phyloP scores from a whole-genome alignment of 2,329 filamentous ascomycete genomes.

The Ceratocystis papillata region DNA sequence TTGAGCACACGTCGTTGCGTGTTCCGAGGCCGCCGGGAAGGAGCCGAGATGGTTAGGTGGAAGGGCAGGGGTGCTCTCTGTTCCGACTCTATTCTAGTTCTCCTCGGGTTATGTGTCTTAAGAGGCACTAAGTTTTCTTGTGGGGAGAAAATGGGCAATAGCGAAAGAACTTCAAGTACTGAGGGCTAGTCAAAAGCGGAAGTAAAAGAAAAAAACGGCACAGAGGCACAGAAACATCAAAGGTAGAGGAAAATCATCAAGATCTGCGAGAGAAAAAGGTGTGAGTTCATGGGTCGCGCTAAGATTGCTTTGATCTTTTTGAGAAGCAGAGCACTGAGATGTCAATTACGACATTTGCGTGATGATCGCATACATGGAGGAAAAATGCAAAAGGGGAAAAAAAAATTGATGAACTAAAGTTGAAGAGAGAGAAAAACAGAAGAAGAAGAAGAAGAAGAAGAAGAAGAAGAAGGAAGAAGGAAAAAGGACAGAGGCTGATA shows the following conservation, averaged over 20 bases:
- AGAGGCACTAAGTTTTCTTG: background rate
- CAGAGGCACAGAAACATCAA: background rate
- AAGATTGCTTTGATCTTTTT: background rate
- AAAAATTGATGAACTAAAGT: background rate
- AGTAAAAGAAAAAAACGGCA: background rate
- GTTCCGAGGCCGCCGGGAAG: slow-evolving; percentile 6
- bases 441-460: background rate
- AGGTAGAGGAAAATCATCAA: background rate
- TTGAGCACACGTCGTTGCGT: slow-evolving; percentile 11
- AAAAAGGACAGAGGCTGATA: background rate
- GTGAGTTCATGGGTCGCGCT: background rate
- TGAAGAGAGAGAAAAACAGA: slow-evolving; percentile 1
- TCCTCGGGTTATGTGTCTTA: background rate
- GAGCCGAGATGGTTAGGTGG: slow-evolving; percentile 5
- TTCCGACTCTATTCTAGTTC: background rate
- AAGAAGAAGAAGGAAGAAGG: background rate
- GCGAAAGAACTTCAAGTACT: background rate
- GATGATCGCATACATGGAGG: background rate
- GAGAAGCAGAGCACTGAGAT: background rate
- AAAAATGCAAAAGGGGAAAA: background rate
- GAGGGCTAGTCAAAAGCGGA: background rate
- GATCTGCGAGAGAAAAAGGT: background rate
- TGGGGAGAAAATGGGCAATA: background rate
- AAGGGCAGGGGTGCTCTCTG: background rate
- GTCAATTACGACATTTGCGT: background rate